Conservation (phyloP, 2,329 filamentous ascomycete species). For the Fusarium phyllophilum region DNA sequence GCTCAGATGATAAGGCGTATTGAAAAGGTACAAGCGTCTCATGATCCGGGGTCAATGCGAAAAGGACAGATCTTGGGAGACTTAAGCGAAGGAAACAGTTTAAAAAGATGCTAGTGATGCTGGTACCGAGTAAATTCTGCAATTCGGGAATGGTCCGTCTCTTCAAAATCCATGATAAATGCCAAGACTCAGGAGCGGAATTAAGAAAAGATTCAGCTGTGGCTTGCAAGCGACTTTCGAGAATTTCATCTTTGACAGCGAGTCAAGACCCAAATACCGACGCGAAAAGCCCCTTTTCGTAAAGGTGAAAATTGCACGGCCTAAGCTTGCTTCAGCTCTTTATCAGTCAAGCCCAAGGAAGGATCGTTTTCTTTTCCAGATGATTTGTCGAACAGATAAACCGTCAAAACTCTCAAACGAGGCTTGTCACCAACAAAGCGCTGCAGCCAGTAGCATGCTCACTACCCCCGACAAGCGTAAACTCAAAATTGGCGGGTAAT, state of each 20-base stretch:
- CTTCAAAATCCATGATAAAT: no score
- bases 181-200: background rate
- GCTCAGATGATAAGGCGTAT: background rate
- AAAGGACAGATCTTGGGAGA: background rate
- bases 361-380: background rate
- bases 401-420: background rate
- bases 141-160: background rate
- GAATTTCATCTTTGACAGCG: background rate
- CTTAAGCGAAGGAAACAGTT: background rate
- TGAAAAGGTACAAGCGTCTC: background rate
- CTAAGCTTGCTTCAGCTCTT: background rate
- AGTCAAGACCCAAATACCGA: background rate
- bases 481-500: background rate
- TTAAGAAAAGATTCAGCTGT: background rate
- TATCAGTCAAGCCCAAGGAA: background rate
- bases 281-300: background rate
- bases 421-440: background rate
- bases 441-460: background rate
- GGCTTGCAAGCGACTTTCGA: background rate
- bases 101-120: background rate
- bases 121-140: background rate
- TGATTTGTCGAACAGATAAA: background rate
- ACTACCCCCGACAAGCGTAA: background rate
- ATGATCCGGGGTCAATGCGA: background rate
- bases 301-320: background rate